These are phyloP conservation scores for Termitomyces sp. DNA, from an alignment of 768 basidiomycete species.

Conservation along the genomic window DNA sequence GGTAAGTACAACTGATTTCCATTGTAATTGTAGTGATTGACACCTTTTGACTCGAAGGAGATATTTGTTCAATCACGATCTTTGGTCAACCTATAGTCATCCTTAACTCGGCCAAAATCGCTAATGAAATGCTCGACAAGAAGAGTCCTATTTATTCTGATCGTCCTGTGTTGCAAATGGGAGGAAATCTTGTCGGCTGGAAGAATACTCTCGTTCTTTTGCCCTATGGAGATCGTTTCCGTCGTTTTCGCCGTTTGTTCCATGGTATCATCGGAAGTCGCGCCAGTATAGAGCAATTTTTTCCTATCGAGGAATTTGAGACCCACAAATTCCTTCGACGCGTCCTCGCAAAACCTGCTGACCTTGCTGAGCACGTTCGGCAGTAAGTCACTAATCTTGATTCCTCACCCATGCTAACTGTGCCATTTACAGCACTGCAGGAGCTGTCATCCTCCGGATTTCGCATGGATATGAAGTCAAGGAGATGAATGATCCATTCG, in stretches of 20 bases:
- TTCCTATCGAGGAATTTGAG: conserved; percentile 39
- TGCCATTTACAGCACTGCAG: conserved; percentile 32
- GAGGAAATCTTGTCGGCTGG: conserved; percentile 52
- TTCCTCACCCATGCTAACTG: background rate
- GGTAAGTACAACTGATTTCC: conserved; percentile 24
- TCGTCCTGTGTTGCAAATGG: conserved; percentile 51
- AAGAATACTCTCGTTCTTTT: conserved; percentile 48
- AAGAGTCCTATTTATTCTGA: conserved; percentile 64
- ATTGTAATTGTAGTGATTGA: background rate
- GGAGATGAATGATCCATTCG: conserved; percentile 44
- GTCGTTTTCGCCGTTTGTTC: conserved; percentile 45
- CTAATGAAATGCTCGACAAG: conserved; percentile 58
- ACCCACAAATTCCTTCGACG: conserved; percentile 41
- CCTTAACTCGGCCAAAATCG: conserved; percentile 44
- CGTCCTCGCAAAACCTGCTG: conserved; percentile 40
- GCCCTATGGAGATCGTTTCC: conserved; percentile 54
- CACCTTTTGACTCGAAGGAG: conserved; percentile 30
- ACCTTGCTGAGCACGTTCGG: conserved; percentile 39
- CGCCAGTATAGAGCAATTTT: conserved; percentile 35
- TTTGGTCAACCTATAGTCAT: conserved; percentile 56
- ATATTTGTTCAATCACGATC: conserved; percentile 54
- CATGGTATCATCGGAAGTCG: conserved; percentile 44
- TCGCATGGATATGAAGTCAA: conserved; percentile 50
- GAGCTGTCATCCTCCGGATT: conserved; percentile 47
- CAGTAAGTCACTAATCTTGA: conserved; percentile 27